Conservation (phyloP, 2,329 filamentous ascomycete genomes). For the Acephala macrosclerotiorum region DNA sequence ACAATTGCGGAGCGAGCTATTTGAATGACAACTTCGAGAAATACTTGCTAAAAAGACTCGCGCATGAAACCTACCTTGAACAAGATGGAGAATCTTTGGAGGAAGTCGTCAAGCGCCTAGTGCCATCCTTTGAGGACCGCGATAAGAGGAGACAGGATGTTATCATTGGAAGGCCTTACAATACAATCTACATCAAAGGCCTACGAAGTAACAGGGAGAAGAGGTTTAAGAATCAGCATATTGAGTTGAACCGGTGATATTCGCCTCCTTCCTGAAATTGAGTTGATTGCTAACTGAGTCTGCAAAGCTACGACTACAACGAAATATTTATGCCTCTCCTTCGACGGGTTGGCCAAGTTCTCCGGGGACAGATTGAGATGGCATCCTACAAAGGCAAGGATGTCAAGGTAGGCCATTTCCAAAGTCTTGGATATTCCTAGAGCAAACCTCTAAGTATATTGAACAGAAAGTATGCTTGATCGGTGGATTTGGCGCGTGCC, state of each 20-base stretch:
- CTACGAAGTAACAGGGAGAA: constrained; percentile 26
- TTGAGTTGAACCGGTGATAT: constrained; percentile 26
- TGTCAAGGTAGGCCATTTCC: constrained; percentile 19
- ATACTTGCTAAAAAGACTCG: constrained; percentile 16
- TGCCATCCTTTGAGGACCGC: constrained; percentile 26
- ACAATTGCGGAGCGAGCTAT: constrained; percentile 30
- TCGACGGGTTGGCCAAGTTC: constrained; percentile 15
- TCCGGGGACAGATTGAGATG: constrained; percentile 25
- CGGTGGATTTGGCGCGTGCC: constrained; percentile 35
- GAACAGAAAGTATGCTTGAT: constrained; percentile 36
- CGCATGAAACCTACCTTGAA: constrained; percentile 24
- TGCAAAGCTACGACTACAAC: constrained; percentile 30
- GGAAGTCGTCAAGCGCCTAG: constrained; percentile 17
- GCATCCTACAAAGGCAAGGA: constrained; percentile 18
- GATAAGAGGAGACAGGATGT: constrained; percentile 23
- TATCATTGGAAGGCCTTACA: constrained; percentile 1
- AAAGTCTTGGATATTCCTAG: not conserved
- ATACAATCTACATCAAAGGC: constrained; percentile 23
- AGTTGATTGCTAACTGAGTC: not conserved
- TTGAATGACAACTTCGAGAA: constrained; percentile 29
- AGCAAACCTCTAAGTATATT: not conserved
- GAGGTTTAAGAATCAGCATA: constrained; percentile 22
- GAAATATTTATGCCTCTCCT: constrained; percentile 30
- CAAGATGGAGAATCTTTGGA: constrained; percentile 20
- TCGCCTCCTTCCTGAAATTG: not conserved